Evolutionary conservation across 2,329 filamentous ascomycete species (phyloP), one percentile per base, ranked within the genome.

Genomic region (Claviceps sp.): DNA sequence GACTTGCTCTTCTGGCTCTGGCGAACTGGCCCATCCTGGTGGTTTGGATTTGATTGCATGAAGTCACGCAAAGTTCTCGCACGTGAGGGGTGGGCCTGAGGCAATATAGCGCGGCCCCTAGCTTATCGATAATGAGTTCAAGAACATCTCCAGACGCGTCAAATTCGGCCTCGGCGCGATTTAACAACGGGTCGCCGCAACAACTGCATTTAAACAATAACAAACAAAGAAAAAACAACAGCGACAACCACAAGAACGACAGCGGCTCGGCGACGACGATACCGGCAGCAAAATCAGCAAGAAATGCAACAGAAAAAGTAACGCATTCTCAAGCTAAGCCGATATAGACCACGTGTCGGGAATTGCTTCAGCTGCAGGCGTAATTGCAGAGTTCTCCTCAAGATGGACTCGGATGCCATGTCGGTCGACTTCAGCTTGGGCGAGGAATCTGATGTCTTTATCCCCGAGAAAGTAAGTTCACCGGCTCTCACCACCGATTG

Each of bases 391-490:
- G 10, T 49, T 56, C 5, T 2, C 14, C 17, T 57, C 67, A 69
- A 61, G 48, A 81, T 81, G 78, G 74, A 76, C 59, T 78, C 74
- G 56, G 76, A 80, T 55, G 68, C 68, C 44, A 75, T 81, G 67
- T 77, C 80, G 52, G 81, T 64, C 54, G 60, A 59, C 46, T 70
- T 68, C 57, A 70, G 65, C 54, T 51, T 66, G 30, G 68, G 60
- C 48, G 68, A 70, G 39, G 70, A 72, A 54, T 72, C 70, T 22
- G 70, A 72, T 52, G 69, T 60, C 57, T 73, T 61, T 54, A 65
- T 64, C 49, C 70, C 70, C n/a, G 60, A 69, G 56, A 60, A 60
- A 48, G 69, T 71, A 56, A 61, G 69, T 19, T 19, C 14, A 34
- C 30, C 3, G 30, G 10, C 30, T 34, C 10, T 4, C 30, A 11